phyloP scores from a whole-genome alignment of 345 rosid species.

The Sisymbrium altissimum region DNA sequence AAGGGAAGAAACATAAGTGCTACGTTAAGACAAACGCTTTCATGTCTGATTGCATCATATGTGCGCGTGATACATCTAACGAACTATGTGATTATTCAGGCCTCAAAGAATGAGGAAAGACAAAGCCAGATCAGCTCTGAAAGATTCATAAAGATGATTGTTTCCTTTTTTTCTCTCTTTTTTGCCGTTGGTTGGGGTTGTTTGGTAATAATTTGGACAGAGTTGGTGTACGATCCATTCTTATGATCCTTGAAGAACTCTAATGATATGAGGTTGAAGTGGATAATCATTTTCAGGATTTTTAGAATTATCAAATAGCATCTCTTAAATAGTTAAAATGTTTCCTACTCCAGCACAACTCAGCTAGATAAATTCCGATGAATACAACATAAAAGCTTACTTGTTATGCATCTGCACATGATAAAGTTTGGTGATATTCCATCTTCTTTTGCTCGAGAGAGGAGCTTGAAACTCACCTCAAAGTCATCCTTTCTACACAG shows the following conservation, averaged over 20 bases:
- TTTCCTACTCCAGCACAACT: background rate
- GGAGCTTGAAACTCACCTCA: conserved; percentile 60
- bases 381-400: conserved; percentile 45
- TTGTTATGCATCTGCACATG: conserved; percentile 72
- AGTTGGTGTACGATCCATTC: background rate
- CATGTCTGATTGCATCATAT: background rate
- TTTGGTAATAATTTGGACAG: background rate
- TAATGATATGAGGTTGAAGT: background rate
- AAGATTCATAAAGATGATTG: background rate
- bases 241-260: background rate
- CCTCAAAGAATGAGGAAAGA: background rate
- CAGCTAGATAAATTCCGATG: background rate
- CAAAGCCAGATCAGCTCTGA: background rate
- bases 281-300: background rate
- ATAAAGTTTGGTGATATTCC: conserved; percentile 58
- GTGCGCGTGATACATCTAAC: background rate
- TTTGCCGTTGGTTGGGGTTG: background rate
- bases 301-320: background rate
- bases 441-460: conserved; percentile 69
- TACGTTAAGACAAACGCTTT: background rate
- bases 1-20: background rate
- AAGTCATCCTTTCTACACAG: conserved; percentile 73
- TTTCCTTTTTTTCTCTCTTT: background rate
- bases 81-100: background rate
- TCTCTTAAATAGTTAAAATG: background rate